Base-by-base conservation (phyloP, 129 eudicot species). In the Deinandra increscens region DNA sequence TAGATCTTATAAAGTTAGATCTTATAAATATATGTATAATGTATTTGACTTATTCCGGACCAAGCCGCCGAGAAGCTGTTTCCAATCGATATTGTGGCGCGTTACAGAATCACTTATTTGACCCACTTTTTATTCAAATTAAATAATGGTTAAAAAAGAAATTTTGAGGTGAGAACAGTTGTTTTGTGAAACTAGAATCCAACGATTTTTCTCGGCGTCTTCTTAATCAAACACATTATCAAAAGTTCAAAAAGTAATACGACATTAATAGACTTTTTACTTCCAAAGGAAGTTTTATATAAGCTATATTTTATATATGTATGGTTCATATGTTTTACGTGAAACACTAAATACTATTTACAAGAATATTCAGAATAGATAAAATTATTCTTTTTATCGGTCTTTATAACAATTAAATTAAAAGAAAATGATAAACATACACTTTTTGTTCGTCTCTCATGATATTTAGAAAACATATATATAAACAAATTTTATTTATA, bases 91-190 rank as follows among this genome's bases (percentile, higher is more conserved):
- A 18, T 26, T 60, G 4, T 72, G 61, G 69, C 77, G 77, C 50
- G 77, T 72, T 62, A 34, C 62, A 34, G 33, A 20, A 72, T 72
- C 41, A 36, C 49, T 62, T 72, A 36, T 46, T 72, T 60, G 69
- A 61, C 63, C 60, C 48, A 11, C 59, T 71, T 56, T 70, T 55
- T 1, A 9, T 20, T 20, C 34, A 10, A 50, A 50, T 3, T 3
- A 20, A 20, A 54, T 6, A 23, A 54, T 54, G 29, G 29, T 18
- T 51, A 51, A 15, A 46, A 7, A 15, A 19, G 56, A 15, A 50
- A 50, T 17, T 17, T 50, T 18, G 23, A 20, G 34, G 22, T 9
- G 15, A 7, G 29, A 51, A 51, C 18, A 18, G 14, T 55, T 55
- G 15, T 23, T 22, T 23, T 55, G 37, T 23, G 34, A 12, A 11